These are phyloP conservation scores for Oropetium thomaeum DNA, from an alignment of 176 grass and related monocot species.

Conservation along the genomic window DNA sequence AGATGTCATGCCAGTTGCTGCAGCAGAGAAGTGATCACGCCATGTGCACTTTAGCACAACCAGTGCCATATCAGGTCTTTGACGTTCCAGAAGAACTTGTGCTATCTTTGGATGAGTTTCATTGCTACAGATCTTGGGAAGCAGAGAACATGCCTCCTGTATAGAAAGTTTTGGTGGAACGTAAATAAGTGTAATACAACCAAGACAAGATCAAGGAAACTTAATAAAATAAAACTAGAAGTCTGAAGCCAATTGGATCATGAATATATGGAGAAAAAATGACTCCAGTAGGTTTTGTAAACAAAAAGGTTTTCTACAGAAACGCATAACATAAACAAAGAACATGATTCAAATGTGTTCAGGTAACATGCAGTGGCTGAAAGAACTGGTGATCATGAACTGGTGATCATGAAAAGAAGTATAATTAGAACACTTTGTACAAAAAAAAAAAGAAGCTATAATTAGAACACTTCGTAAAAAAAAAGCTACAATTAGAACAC, in stretches of 20 bases:
- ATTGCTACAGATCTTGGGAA: slow-evolving; percentile 70
- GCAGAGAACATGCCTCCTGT: slow-evolving; percentile 75
- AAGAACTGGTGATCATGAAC: too few species aligned
- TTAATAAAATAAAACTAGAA: not conserved
- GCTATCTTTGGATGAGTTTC: slow-evolving; percentile 90
- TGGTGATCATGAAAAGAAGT: too few species aligned
- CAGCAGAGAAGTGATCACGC: slow-evolving; percentile 44
- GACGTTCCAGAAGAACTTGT: slow-evolving; percentile 84
- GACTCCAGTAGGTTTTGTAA: not conserved
- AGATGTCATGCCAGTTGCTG: slow-evolving; percentile 33
- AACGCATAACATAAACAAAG: too few species aligned
- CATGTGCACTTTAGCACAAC: slow-evolving; percentile 66
- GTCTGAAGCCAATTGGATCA: slow-evolving; percentile 12
- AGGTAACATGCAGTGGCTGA: too few species aligned
- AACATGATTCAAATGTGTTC: too few species aligned
- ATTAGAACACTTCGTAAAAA: too few species aligned
- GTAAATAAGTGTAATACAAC: slow-evolving; percentile 9
- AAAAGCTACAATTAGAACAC: too few species aligned
- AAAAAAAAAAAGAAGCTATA: too few species aligned
- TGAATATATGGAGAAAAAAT: not conserved
- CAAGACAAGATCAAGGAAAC: not conserved
- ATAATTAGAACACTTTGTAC: too few species aligned
- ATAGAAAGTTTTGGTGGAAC: slow-evolving; percentile 17
- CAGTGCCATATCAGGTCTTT: slow-evolving; percentile 69
- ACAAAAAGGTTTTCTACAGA: too few species aligned